Evolutionary conservation across 225 moss, liverwort and hornwort genomes (phyloP).

Genomic region (Marchantia paleacea): DNA sequence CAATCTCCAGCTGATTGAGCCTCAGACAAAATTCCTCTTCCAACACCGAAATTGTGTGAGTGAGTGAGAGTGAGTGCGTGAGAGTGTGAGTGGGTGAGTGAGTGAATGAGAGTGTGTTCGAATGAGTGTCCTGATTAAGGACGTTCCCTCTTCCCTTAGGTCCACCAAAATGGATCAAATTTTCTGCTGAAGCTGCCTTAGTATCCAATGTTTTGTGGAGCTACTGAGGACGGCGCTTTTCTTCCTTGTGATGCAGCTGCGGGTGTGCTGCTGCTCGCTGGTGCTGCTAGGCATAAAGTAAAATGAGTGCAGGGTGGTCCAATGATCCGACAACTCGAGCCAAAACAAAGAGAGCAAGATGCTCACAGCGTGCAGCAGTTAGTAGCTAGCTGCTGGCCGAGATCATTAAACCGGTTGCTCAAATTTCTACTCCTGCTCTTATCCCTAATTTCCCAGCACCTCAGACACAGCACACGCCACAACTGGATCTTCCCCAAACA

Average conservation of each 20-base stretch:
- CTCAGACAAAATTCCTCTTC: background rate
- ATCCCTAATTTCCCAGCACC: conserved; percentile 1
- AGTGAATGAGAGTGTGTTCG: background rate
- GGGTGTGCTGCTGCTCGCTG: background rate
- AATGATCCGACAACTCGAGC: conserved; percentile 1
- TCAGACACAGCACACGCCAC: conserved; percentile 7
- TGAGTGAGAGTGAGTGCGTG: background rate
- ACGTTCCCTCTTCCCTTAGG: background rate
- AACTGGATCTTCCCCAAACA: background rate
- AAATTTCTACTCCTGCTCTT: background rate
- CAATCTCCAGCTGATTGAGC: background rate
- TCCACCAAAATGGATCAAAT: background rate
- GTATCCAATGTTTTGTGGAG: background rate
- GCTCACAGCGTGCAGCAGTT: background rate
- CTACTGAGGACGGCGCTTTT: background rate
- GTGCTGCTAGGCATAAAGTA: conserved; percentile 1
- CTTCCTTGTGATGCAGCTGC: conserved; percentile 5
- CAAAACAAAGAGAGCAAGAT: conserved; percentile 13
- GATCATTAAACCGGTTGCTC: background rate
- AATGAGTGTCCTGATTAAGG: background rate
- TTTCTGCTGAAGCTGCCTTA: background rate
- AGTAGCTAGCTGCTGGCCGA: conserved; percentile 7
- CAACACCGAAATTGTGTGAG: background rate
- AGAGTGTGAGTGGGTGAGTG: background rate
- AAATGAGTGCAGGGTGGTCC: conserved; percentile 14